Base-by-base conservation (phyloP, 1,139 yeast genomes). In the Yamadazyma sp. region DNA sequence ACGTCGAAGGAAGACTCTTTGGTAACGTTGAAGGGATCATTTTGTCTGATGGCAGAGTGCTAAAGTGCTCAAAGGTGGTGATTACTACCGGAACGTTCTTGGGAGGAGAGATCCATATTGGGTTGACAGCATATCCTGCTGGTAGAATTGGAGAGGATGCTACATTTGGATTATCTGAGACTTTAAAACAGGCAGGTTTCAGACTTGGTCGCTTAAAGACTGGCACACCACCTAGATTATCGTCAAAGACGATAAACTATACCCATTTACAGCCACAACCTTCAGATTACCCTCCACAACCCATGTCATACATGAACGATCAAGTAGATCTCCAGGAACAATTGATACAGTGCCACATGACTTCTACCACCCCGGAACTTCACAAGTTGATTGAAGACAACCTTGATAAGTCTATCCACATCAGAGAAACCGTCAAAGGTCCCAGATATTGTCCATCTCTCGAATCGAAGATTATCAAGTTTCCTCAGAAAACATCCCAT, bases 371-470 rank as follows among this genome's bases (percentile, higher is more conserved):
- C 0, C 76, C 80, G 0, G 79, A 73, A 33, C 69, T 95, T 40
- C 97, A 90, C 55, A 71, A 81, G 7, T 61, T 88, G 21, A 70
- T 94, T 20, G 66, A 80, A 13, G 65, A 72, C 1, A 90, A 92
- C 55, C 70, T 94, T 36, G 84, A 87, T 53, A 77, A 85, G 53
- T 83, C 96, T 2, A 78, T 92, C 10, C 99, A 94, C 59, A 90
- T 94, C 25, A 67, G 90, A 45, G 98, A 94, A 64, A 85, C 96
- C 0, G 96, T 92, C 6, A 88, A 87, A 52, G 98, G 98, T 0
- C 99, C 99, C 2, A 68, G 99, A 21, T 94, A 94, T 58, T 94
- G 99, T 61, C 99, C 99, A 1, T 90, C 97, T 0, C 81, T 94
- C 33, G 99, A 94, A 56, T 81, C 95, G 6, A 94, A 94, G 56